Conservation (phyloP, 2,329 filamentous ascomycete species). For the Knufia petricola region DNA sequence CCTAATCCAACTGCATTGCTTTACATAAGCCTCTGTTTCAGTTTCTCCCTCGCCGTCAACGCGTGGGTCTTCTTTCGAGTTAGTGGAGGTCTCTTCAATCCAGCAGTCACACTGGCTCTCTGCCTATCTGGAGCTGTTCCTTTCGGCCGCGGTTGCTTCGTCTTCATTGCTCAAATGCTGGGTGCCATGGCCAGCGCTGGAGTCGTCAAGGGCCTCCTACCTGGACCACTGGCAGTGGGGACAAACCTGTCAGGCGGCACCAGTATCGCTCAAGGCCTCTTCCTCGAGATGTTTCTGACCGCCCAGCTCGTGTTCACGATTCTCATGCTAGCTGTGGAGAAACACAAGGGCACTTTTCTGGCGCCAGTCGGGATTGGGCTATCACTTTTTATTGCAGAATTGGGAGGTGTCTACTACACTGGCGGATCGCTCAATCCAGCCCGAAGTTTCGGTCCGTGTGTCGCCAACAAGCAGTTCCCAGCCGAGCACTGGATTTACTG, state of each 20-base stretch:
- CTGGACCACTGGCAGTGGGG: conserved; percentile 45
- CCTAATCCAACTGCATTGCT: conserved; percentile 31
- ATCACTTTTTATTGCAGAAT: conserved; percentile 54
- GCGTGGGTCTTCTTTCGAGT: conserved; percentile 47
- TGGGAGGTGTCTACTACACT: conserved; percentile 42
- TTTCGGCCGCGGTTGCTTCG: conserved; percentile 42
- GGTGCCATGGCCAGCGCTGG: conserved; percentile 51
- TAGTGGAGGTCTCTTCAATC: conserved; percentile 44
- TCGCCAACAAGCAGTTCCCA: conserved; percentile 37
- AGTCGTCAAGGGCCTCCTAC: conserved; percentile 49
- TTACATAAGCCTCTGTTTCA: conserved; percentile 37
- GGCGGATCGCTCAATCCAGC: conserved; percentile 42
- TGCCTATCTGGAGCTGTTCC: conserved; percentile 49
- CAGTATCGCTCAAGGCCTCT: conserved; percentile 49
- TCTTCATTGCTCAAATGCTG: conserved; percentile 49
- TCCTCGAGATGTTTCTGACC: conserved; percentile 59
- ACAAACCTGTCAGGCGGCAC: conserved; percentile 47
- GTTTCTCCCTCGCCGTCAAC: conserved; percentile 42
- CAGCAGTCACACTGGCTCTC: conserved; percentile 49
- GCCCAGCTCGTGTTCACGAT: conserved; percentile 55
- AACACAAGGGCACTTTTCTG: conserved; percentile 62
- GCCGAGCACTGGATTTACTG: conserved; percentile 41
- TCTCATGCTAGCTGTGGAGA: conserved; percentile 62
- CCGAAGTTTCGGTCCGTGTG: conserved; percentile 39
- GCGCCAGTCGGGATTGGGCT: conserved; percentile 65